A percentile compares a stretch with the other conserved stretches of the same genome.
These are phyloP conservation scores for Stenogyne calaminthoides DNA, from an alignment of 305 asterid species.

Conservation along the genomic window DNA sequence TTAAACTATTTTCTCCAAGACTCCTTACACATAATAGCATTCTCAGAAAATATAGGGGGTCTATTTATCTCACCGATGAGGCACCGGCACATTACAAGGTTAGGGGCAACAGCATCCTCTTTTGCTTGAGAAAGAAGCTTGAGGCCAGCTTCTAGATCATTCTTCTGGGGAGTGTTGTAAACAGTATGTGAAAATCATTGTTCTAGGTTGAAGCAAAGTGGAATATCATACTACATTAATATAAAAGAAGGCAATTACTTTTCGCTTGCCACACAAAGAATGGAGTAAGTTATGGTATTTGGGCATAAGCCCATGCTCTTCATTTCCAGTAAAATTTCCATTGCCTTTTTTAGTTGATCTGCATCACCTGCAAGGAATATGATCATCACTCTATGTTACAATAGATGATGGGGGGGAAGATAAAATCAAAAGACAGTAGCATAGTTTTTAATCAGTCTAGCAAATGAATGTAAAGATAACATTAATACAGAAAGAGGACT, in stretches of 20 bases:
- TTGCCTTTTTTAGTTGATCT: slow-evolving; percentile 76
- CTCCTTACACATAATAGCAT: slow-evolving; percentile 14
- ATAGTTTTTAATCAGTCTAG: slow-evolving; percentile 14
- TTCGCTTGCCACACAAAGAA: slow-evolving; percentile 86
- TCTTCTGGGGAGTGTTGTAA: slow-evolving; percentile 62
- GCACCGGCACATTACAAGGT: slow-evolving; percentile 93
- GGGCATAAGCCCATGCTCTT: slow-evolving; percentile 70
- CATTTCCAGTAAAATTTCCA: slow-evolving; percentile 70
- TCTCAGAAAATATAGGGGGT: slow-evolving; percentile 25
- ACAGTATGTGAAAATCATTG: slow-evolving; percentile 13
- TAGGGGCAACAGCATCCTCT: slow-evolving; percentile 79
- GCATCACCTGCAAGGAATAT: slow-evolving; percentile 66
- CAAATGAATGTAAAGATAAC: background rate
- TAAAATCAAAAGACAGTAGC: background rate
- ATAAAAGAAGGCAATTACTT: slow-evolving; percentile 63
- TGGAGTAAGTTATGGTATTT: slow-evolving; percentile 86
- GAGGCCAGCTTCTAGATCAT: slow-evolving; percentile 85
- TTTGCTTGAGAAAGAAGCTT: slow-evolving; percentile 83
- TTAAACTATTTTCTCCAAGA: slow-evolving; percentile 22
- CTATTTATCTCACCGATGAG: slow-evolving; percentile 65
- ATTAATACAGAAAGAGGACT: background rate
- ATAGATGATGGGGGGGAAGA: slow-evolving; percentile 1
- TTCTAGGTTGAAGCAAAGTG: slow-evolving; percentile 26
- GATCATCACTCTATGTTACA: background rate
- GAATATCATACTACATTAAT: slow-evolving; percentile 22